A percentile compares a stretch with the other conserved stretches of the same genome.
Conservation (phyloP, 1,284 basidiomycete genomes). For the Meripilus lineatus region DNA sequence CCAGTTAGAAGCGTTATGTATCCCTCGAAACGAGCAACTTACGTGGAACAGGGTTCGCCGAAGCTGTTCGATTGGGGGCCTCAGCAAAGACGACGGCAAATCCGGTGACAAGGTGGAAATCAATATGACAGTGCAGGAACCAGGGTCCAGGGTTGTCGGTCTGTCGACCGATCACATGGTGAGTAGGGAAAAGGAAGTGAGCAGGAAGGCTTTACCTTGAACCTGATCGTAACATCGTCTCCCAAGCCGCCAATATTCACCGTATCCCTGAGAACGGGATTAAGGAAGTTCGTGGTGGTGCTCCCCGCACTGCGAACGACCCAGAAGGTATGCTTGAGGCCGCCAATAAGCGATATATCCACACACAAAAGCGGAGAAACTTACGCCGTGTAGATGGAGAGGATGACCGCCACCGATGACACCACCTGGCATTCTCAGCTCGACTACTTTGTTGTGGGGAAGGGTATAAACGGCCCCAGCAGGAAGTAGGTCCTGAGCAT, state of each 20-base stretch:
- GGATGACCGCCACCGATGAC: slow-evolving; percentile 29
- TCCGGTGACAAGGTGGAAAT: slow-evolving; percentile 10
- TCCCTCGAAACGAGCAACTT: too few relatives aligned
- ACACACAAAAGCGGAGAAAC: slow-evolving; percentile 4
- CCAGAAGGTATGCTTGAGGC: too few relatives aligned
- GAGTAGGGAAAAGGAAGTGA: background rate
- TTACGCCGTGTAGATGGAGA: slow-evolving; percentile 34
- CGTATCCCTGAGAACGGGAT: slow-evolving; percentile 23
- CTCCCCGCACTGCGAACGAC: slow-evolving; percentile 3
- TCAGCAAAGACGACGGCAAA: slow-evolving; percentile 18
- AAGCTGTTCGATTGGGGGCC: slow-evolving; percentile 8
- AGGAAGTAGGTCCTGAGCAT: slow-evolving; percentile 24
- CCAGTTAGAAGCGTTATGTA: too few relatives aligned
- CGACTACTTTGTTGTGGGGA: slow-evolving; percentile 26
- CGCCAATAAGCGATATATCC: too few relatives aligned
- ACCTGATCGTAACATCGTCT: slow-evolving; percentile 16
- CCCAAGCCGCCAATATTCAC: slow-evolving; percentile 11
- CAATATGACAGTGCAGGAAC: slow-evolving; percentile 31
- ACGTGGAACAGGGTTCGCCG: slow-evolving; percentile 1
- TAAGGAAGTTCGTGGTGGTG: slow-evolving; percentile 27
- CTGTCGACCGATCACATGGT: slow-evolving; percentile 10
- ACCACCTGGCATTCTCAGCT: slow-evolving; percentile 25
- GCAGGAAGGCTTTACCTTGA: slow-evolving; percentile 3
- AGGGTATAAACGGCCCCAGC: slow-evolving; percentile 26
- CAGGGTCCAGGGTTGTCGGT: slow-evolving; percentile 36